Evolutionary conservation across 2,329 filamentous ascomycete species (phyloP), one percentile per base, ranked within the genome.

Genomic region (Aureobasidium uvarum): DNA sequence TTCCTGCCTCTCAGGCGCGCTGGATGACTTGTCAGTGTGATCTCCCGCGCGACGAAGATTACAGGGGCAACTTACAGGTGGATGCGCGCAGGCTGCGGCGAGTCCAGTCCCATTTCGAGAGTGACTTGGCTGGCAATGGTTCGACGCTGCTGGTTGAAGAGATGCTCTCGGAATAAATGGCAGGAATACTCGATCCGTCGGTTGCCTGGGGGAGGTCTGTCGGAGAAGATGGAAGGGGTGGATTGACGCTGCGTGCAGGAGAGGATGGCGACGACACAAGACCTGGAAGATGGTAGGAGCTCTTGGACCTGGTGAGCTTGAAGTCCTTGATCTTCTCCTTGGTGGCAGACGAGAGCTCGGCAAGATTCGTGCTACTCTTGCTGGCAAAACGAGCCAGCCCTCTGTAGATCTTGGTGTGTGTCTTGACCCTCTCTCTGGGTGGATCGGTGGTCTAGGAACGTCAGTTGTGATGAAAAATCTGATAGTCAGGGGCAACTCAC

Each of bases 291-390:
- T 60, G n/a, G 41, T 20, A 60, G 5, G 56, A 48, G 56, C 56
- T 60, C 39, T 60, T 48, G 10, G 56, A 60, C n/a, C 45, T 60
- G 33, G 43, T 28, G 45, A 50, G 58, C 31, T 28, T 45, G 20
- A 51, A 51, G 3, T 50, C 31, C 31, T 62, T 50, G n/a, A 51
- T 2, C 36, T 62, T 62, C 20, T 62, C 45, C 20, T 62, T 62
- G 20, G 58, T 62, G 5, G 31, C 28, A 10, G 33, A 50, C 13
- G 43, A 50, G 33, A 62, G 16, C 13, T 50, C 43, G 14, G 45
- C 58, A 39, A 62, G 31, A 31, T 39, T 62, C 4, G 41, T 41
- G 58, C 31, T 62, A 45, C 58, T 62, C 33, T 41, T 39, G n/a
- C 14, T 62, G 16, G 33, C 23, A 13, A 62, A 7, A 33, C 58